phyloP scores from a whole-genome alignment of 192 early-diverging fungal species.

The Coemansia sp. region DNA sequence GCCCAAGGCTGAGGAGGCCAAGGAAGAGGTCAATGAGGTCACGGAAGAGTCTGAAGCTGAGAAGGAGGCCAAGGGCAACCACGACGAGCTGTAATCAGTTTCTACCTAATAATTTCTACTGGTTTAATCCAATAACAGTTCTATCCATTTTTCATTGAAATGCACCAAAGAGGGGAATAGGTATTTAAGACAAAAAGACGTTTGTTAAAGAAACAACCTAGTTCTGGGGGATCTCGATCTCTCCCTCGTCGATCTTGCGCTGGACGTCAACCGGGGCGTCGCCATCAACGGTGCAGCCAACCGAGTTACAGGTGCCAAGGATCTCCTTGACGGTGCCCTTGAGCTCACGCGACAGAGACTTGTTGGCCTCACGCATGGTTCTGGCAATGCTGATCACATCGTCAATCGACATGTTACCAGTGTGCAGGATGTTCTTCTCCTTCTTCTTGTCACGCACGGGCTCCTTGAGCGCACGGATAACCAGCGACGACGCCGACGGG shows the following conservation, averaged over 20 bases:
- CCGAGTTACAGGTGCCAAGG: constrained; percentile 8
- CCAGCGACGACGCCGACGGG: constrained; percentile 92
- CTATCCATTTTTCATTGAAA: background rate
- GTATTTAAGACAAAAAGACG: background rate
- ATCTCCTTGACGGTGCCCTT: constrained; percentile 83
- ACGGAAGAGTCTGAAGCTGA: background rate
- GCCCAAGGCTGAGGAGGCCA: background rate
- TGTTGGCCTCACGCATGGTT: constrained; percentile 81
- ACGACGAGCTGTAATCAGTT: constrained; percentile 11
- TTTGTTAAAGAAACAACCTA: constrained; percentile 20
- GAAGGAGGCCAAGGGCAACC: constrained; percentile 8
- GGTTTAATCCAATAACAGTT: background rate
- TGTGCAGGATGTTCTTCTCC: constrained; percentile 99
- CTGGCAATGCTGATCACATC: constrained; percentile 95
- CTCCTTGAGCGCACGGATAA: constrained; percentile 98
- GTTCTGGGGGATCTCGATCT: constrained; percentile 67
- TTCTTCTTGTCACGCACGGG: constrained; percentile 97
- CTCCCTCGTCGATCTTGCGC: constrained; percentile 83
- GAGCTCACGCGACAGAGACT: constrained; percentile 93
- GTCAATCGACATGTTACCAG: constrained; percentile 92
- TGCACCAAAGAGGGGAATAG: background rate
- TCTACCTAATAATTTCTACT: background rate
- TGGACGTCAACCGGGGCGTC: constrained; percentile 85
- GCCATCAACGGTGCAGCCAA: constrained; percentile 73
- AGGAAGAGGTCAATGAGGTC: background rate